Conservation (phyloP, 306 rosid genomes). For the Corylus avellana region DNA sequence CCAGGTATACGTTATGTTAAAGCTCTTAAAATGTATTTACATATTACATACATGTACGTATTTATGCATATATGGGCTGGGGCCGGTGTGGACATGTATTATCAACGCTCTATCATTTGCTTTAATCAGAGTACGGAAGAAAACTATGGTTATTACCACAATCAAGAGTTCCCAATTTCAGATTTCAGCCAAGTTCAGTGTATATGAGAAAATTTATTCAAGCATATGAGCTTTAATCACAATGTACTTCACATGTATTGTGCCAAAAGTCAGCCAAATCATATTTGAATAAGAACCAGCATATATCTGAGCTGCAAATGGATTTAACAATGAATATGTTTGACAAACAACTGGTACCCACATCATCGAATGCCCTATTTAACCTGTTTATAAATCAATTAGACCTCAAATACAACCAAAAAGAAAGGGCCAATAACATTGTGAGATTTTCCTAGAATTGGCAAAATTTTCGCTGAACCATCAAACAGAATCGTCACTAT, state of each 20-base stretch:
- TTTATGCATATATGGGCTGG: not conserved
- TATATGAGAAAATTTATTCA: not conserved
- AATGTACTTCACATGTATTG: not conserved
- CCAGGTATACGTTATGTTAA: not conserved
- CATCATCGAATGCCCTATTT: too few species aligned
- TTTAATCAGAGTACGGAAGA: not conserved
- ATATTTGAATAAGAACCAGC: too few species aligned
- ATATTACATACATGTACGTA: not conserved
- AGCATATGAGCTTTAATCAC: not conserved
- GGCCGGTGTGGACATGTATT: not conserved
- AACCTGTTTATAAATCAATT: too few species aligned
- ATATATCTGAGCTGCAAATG: too few species aligned
- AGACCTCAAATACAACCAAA: too few species aligned
- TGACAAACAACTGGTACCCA: too few species aligned
- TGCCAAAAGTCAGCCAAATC: too few species aligned
- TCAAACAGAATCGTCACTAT: too few species aligned
- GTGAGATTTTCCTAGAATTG: too few species aligned
- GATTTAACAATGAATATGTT: too few species aligned
- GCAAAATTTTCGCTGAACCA: too few species aligned
- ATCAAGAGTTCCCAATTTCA: not conserved
- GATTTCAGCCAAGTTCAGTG: not conserved
- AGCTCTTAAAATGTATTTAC: not conserved
- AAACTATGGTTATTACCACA: not conserved
- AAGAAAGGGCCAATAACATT: too few species aligned
- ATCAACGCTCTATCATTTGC: not conserved